Conservation (phyloP, 306 rosid species). For the Trifolium dubium region DNA sequence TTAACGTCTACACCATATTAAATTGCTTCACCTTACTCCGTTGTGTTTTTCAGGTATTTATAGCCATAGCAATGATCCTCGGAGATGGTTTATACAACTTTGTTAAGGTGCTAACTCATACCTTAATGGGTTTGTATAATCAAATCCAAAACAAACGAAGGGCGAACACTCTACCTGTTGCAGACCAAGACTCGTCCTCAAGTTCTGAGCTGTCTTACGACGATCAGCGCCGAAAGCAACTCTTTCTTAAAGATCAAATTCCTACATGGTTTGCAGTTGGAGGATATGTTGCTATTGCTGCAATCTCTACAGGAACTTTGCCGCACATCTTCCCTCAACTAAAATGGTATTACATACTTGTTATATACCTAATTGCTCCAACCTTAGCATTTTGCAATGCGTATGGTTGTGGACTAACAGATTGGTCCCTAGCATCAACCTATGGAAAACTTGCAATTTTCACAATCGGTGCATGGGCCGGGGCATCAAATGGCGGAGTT, state of each 20-base stretch:
- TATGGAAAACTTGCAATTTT: conserved; percentile 62
- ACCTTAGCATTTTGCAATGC: conserved; percentile 65
- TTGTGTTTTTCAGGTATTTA: conserved; percentile 54
- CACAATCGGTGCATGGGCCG: conserved; percentile 64
- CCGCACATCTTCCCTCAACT: conserved; percentile 54
- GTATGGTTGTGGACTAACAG: conserved; percentile 58
- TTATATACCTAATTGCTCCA: conserved; percentile 58
- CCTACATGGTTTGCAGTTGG: conserved; percentile 54
- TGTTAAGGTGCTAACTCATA: conserved; percentile 49
- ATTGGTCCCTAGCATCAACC: conserved; percentile 60
- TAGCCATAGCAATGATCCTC: conserved; percentile 55
- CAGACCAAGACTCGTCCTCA: conserved; percentile 43
- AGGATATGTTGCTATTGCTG: conserved; percentile 58
- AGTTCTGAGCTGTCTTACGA: conserved; percentile 47
- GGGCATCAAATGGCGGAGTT: conserved; percentile 57
- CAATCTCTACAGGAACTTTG: conserved; percentile 46
- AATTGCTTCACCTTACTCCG: conserved; percentile 29
- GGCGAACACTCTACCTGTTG: conserved; percentile 51
- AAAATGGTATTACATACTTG: conserved; percentile 57
- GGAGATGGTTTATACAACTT: conserved; percentile 66
- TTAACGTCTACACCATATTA: conserved; percentile 8
- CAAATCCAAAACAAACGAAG: conserved; percentile 39
- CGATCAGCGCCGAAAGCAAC: conserved; percentile 51
- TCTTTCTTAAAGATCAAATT: conserved; percentile 63
- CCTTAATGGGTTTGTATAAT: conserved; percentile 44